phyloP scores from a whole-genome alignment of 176 grass and related monocot genomes.

The Ananas comosus region DNA sequence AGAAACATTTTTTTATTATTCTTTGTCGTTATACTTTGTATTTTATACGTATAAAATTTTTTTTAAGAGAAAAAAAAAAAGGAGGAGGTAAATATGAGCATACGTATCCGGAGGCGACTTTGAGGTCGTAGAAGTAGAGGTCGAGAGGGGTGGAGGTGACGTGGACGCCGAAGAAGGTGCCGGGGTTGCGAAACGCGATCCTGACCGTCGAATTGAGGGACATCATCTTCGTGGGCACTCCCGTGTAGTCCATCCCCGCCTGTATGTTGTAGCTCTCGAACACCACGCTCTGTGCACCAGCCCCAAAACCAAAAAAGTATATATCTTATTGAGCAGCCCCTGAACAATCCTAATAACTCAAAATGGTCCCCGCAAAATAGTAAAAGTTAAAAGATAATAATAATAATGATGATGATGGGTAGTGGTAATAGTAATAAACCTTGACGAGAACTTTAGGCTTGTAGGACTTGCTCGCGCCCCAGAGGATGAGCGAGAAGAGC shows the following conservation, averaged over 20 bases:
- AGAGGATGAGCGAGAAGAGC: slow-evolving; percentile 81
- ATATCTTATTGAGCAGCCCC: background rate
- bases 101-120: slow-evolving; percentile 72
- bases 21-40: background rate
- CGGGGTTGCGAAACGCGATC: slow-evolving; percentile 79
- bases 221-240: slow-evolving; percentile 96
- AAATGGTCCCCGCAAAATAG: background rate
- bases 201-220: slow-evolving; percentile 76
- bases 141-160: slow-evolving; percentile 65
- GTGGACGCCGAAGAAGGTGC: slow-evolving; percentile 96
- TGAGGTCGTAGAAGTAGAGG: slow-evolving; percentile 77
- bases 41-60: too few species aligned
- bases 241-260: slow-evolving; percentile 86
- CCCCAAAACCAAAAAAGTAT: too few species aligned
- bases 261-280: slow-evolving; percentile 96
- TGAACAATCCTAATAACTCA: background rate
- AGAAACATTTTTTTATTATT: background rate
- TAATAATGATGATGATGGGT: too few species aligned
- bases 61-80: background rate
- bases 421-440: slow-evolving; percentile 20
- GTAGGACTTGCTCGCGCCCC: slow-evolving; percentile 86
- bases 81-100: background rate
- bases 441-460: slow-evolving; percentile 76
- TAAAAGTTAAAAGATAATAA: background rate
- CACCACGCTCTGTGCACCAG: slow-evolving; percentile 73